Evolutionary conservation across 2,329 filamentous ascomycete species (phyloP).

Genomic region (Botrytis pseudocinerea): DNA sequence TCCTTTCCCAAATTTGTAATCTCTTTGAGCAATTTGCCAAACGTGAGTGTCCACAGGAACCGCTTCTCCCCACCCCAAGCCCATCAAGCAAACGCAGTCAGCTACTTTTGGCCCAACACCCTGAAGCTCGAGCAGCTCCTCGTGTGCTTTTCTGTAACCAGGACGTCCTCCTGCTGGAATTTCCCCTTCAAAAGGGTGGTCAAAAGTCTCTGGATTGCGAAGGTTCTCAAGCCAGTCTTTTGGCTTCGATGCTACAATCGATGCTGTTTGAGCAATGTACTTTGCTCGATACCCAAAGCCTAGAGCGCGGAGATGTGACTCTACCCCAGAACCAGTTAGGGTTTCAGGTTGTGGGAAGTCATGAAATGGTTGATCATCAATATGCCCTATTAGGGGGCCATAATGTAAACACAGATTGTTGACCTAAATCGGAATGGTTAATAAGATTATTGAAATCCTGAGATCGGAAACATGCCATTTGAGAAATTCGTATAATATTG

Average conservation of each 20-base stretch:
- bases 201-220: slow-evolving; percentile 79
- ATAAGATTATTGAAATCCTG: not conserved
- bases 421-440: slow-evolving; percentile 49
- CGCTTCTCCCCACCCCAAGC: slow-evolving; percentile 90
- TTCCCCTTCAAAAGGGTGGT: slow-evolving; percentile 57
- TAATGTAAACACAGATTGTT: slow-evolving; percentile 88
- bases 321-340: slow-evolving; percentile 73
- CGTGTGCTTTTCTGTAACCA: slow-evolving; percentile 76
- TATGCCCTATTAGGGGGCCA: slow-evolving; percentile 69
- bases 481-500: slow-evolving; percentile 90
- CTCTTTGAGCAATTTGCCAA: slow-evolving; percentile 95
- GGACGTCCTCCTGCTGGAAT: slow-evolving; percentile 49
- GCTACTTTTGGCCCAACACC: slow-evolving; percentile 96
- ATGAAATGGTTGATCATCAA: slow-evolving; percentile 73
- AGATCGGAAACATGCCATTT: slow-evolving; percentile 65
- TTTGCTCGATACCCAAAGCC: slow-evolving; percentile 95
- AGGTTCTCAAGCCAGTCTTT: slow-evolving; percentile 74
- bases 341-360: slow-evolving; percentile 81
- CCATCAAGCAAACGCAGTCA: slow-evolving; percentile 96
- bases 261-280: slow-evolving; percentile 85
- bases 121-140: slow-evolving; percentile 73
- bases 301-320: slow-evolving; percentile 74
- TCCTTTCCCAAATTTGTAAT: slow-evolving; percentile 86
- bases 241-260: slow-evolving; percentile 67
- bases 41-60: slow-evolving; percentile 98